A percentile compares a stretch with the other conserved stretches of the same genome.
These are phyloP conservation scores for Rhizopus microsporus DNA, from an alignment of 371 early-diverging fungal genomes.

Conservation along the genomic window DNA sequence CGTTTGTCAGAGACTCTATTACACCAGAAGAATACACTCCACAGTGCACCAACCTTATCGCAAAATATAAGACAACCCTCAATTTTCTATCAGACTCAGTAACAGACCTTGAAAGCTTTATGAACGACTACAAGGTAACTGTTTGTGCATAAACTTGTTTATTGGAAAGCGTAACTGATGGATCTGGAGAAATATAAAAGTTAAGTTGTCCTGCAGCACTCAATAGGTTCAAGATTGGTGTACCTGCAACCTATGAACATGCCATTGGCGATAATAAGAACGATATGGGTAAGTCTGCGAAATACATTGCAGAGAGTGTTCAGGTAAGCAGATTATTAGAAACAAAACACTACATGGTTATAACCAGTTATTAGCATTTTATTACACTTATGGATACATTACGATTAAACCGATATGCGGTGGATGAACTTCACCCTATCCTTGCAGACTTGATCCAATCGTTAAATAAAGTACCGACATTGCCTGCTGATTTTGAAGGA, in stretches of 20 bases:
- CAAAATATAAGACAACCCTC: constrained; percentile 90
- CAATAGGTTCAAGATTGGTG: constrained; percentile 81
- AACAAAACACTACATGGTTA: constrained; percentile 4
- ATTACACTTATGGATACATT: constrained; percentile 93
- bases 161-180: neutral
- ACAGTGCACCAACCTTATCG: constrained; percentile 86
- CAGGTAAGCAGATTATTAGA: constrained; percentile 44
- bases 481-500: constrained; percentile 84
- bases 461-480: constrained; percentile 76
- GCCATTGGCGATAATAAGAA: constrained; percentile 61
- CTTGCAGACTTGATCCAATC: constrained; percentile 89
- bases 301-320: constrained; percentile 87
- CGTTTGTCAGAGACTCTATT: constrained; percentile 90
- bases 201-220: constrained; percentile 81
- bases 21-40: constrained; percentile 85
- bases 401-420: constrained; percentile 82
- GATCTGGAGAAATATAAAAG: constrained; percentile 11
- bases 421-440: constrained; percentile 91
- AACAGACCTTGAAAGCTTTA: constrained; percentile 75
- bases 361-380: constrained; percentile 59
- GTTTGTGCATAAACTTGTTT: neutral
- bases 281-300: constrained; percentile 59
- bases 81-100: constrained; percentile 74
- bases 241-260: constrained; percentile 89
- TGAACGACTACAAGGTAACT: constrained; percentile 79